Evolutionary conservation across 2,329 filamentous ascomycete genomes (phyloP), one percentile per base, ranked within the genome.

Genomic region (Cytospora leucostoma): DNA sequence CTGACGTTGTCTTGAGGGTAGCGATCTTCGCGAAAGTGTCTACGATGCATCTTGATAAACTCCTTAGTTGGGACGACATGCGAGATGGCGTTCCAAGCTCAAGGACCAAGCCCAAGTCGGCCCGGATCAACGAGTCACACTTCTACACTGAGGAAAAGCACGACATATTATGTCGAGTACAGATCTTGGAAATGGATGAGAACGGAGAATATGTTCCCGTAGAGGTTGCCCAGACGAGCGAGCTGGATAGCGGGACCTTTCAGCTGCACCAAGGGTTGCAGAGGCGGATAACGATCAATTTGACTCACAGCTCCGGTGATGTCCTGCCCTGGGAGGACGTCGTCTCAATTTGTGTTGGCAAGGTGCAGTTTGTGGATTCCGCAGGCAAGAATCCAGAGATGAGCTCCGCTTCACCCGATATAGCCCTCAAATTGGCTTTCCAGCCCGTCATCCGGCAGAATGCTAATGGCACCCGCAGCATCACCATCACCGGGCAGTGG

Each of bases 31-130:
- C 95, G 19, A 90, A 90, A 72, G 92, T 97, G 40, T 95, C 92
- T 1, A 80, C 88, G 0, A 97, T 97, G 88, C 95, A 99, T 77
- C 84, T 99, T 27, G 95, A 99, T 75, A 98, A 97, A 78, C 83
- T 99, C 57, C 85, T 97, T 13, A 99, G 95, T 77, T 99, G 95
- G 95, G 95, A 99, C 73, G 95, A 98, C 71, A 97, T 99, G 88
- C 88, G 94, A 64, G 94, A 99, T 75, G 84, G 85, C 19, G 81
- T 88, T 56, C 82, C 84, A 3, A 83, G 85, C 66, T 83, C 84
- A 19, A 82, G 84, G 61, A 79, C 80, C 50, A 82, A 79, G 63
- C 74, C 79, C 6, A 85, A 83, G 66, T 83, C 80, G 50, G 83
- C 90, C 32, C 85, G 95, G 12, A 88, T 99, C 68, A 88, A 92